A percentile compares a stretch with the other conserved stretches of the same genome.
Conservation (phyloP, 495 filamentous ascomycete species). For the Talaromyces stipitatus region DNA sequence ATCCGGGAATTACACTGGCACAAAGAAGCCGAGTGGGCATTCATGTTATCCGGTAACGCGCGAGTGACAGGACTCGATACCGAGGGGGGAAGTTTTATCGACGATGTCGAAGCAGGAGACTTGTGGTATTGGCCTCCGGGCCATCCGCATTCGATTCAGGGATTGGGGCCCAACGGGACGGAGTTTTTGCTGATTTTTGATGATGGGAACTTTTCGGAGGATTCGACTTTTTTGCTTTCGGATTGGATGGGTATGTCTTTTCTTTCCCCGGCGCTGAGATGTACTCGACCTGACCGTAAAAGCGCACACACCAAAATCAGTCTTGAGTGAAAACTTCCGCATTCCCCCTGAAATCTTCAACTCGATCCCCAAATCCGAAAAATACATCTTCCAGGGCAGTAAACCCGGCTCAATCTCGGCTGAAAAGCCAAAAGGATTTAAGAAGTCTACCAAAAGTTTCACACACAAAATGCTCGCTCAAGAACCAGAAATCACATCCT, state of each 20-base stretch:
- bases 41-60: constrained; percentile 52
- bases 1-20: constrained; percentile 72
- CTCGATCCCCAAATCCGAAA: constrained; percentile 48
- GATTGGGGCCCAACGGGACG: constrained; percentile 55
- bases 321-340: constrained; percentile 59
- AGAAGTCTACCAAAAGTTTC: constrained; percentile 52
- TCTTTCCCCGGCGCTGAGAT: not conserved
- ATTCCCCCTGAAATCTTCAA: constrained; percentile 50
- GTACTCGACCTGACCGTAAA: not conserved
- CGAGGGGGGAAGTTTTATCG: constrained; percentile 61
- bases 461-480: constrained; percentile 56
- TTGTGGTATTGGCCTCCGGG: constrained; percentile 72
- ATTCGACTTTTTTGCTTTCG: constrained; percentile 59
- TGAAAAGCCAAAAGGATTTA: constrained; percentile 39
- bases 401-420: constrained; percentile 42
- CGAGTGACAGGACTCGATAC: constrained; percentile 59
- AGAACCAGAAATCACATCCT: constrained; percentile 40
- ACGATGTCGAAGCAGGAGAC: constrained; percentile 62
- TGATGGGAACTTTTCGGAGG: constrained; percentile 60
- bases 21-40: constrained; percentile 64
- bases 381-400: constrained; percentile 63
- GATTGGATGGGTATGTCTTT: constrained; percentile 52
- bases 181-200: constrained; percentile 69
- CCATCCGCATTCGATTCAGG: constrained; percentile 63
- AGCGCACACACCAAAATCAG: constrained; percentile 56